Base-by-base conservation (phyloP, 75 land plant species). In the Cupressus sempervirens region DNA sequence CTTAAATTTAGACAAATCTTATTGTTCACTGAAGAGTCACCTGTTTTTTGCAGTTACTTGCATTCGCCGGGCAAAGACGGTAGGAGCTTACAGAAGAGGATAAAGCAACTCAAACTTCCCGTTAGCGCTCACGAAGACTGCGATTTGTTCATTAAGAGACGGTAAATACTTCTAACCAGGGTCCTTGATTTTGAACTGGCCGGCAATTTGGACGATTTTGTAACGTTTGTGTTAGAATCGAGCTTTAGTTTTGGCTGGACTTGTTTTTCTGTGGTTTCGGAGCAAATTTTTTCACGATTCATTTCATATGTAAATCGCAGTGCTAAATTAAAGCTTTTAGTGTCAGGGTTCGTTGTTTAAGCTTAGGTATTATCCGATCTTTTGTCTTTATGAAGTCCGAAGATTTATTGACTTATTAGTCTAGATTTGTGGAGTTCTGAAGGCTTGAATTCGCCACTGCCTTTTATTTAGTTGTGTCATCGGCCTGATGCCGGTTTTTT, bases 331-430 rank as follows among this genome's bases (percentile, higher is more conserved):
- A n/a, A 38, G 50, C 43, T 79, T 43, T 15, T 38, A 45, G 48
- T 48, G 46, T n/a, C 12, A 11, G 18, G n/a, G 53, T 50, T 50
- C 53, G 53, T 50, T 45, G 81, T n/a, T 26, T 45, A 26, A 79
- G 81, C 48, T 45, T 10, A 45, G 50, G 81, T 79, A 43, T 18
- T 48, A 79, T 79, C 81, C 30, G 81, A 79, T 45, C 29, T 36
- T 45, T 29, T 12, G 45, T 41, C 50, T 79, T 50, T 1, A 48
- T 79, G 13, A 26, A n/a, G 45, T 45, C 5, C 26, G n/a, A 43
- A 79, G n/a, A 45, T 79, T n/a, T 45, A 16, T 3, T 8, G 13
- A 40, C 26, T n/a, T 45, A 43, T 26, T 2, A 45, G 52, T 41
- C 10, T 79, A 23, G n/a, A 76, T 36, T 6, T 38, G 8, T 76